Percentiles rank a stretch among this genome's conserved stretches.
Evolutionary conservation across 1,284 basidiomycete species (phyloP).

Genomic region (Pterula multifida): DNA sequence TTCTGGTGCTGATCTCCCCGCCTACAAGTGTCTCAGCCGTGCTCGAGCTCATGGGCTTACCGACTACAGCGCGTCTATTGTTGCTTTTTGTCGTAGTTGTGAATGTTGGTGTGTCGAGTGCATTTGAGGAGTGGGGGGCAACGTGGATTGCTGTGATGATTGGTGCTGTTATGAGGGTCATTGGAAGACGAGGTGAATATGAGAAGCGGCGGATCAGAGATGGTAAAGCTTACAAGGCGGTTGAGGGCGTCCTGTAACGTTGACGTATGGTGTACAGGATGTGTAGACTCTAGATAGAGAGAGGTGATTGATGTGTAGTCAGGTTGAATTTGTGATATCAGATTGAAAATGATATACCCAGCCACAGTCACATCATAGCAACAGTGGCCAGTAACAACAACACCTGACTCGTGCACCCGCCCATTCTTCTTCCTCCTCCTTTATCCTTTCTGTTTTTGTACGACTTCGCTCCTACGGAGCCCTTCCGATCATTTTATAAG

Average conservation of each 20-base stretch:
- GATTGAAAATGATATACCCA: too few relatives aligned
- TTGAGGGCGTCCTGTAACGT: too few relatives aligned
- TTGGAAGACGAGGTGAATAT: conserved; percentile 13
- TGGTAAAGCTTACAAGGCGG: conserved; percentile 60
- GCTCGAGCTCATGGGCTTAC: conserved; percentile 74
- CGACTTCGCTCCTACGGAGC: conserved; percentile 42
- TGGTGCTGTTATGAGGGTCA: conserved; percentile 32
- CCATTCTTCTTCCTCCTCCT: conserved; percentile 16
- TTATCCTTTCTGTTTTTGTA: too few relatives aligned
- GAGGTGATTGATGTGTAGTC: too few relatives aligned
- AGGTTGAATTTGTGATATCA: too few relatives aligned
- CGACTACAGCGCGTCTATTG: conserved; percentile 55
- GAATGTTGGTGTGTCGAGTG: conserved; percentile 68
- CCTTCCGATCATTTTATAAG: conserved; percentile 40
- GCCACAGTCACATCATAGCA: too few relatives aligned
- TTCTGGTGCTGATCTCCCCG: conserved; percentile 66
- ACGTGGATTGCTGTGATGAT: conserved; percentile 48
- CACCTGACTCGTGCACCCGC: too few relatives aligned
- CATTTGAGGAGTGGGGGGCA: conserved; percentile 74
- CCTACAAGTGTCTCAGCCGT: conserved; percentile 49
- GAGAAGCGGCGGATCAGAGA: conserved; percentile 38
- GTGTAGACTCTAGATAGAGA: too few relatives aligned
- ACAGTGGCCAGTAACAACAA: too few relatives aligned
- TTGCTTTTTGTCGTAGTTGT: conserved; percentile 60
- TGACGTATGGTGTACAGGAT: too few relatives aligned